Evolutionary conservation across 495 filamentous ascomycete genomes (phyloP), one percentile per base, ranked within the genome.

Genomic region (Baudoinia panamericana): DNA sequence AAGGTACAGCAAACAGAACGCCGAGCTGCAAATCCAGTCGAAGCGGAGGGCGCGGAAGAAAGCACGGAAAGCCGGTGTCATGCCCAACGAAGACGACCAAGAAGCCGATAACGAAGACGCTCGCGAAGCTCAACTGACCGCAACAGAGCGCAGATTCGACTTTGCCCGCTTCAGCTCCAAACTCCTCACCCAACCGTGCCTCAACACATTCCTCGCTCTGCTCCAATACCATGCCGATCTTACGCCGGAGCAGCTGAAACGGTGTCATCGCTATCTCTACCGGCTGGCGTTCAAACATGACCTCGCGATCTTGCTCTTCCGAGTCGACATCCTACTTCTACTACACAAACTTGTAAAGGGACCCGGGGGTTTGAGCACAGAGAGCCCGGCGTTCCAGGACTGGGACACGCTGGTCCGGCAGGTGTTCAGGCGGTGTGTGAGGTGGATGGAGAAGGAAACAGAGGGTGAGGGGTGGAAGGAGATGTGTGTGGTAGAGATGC

Each of bases 311-410:
- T 69, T 95, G 60, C 69, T 99, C 2, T 94, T 84, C 55, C 76
- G 92, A 4, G 63, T 94, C 2, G 92, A 96, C 52, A 92, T 94
- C 11, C 73, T 99, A 40, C 75, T 77, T 27, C 68, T 95, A 11
- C 79, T 99, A 32, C 76, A 94, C 50, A 73, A 75, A 45, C 88
- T 96, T 73, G 83, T 96, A 56, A 93, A 93, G 57, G 92, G 92
- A 1, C 82, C 84, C 0, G 77, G 83, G 30, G 75, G 76, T 3
- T 58, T 99, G 27, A 76, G 85, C 56, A 54, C 63, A 1, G 71
- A 69, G 39, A 26, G 30, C 1, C 38, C 41, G 11, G 69, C 74
- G 30, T 92, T 72, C 59, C 83, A 77, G 54, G 88, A 96, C 49
- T 94, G 92, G 86, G 82, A 95, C 48, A 82, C 90, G 52, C 65